Evolutionary conservation across 2,329 filamentous ascomycete species (phyloP).

Genomic region (Aspergillus intermedius): DNA sequence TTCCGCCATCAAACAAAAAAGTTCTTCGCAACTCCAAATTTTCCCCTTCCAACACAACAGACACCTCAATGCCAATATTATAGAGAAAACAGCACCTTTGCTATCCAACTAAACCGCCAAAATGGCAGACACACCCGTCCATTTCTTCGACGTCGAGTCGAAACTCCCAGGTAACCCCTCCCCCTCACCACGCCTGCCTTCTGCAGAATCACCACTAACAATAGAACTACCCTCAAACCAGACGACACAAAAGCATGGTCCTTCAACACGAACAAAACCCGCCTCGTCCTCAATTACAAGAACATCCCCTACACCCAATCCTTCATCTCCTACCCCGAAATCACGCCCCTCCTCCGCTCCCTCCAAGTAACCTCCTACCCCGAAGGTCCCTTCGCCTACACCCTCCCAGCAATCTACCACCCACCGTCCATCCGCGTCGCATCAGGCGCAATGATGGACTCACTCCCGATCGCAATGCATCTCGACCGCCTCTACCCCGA

Average conservation of each 20-base stretch:
- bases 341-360: constrained; percentile 19
- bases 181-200: not conserved
- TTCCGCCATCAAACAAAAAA: not conserved
- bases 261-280: constrained; percentile 20
- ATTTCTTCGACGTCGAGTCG: constrained; percentile 30
- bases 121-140: constrained; percentile 21
- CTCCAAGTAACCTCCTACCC: constrained; percentile 17
- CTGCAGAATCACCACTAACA: not conserved
- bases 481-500: constrained; percentile 25
- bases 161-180: constrained; percentile 18
- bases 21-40: not conserved
- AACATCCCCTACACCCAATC: constrained; percentile 20
- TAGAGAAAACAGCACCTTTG: not conserved
- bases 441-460: constrained; percentile 27
- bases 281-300: constrained; percentile 22
- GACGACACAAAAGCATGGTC: constrained; percentile 25
- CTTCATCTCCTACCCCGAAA: constrained; percentile 23
- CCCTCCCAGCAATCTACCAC: constrained; percentile 26
- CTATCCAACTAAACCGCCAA: not conserved
- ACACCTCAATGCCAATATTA: not conserved
- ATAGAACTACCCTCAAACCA: constrained; percentile 3
- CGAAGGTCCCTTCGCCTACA: constrained; percentile 15
- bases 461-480: constrained; percentile 25
- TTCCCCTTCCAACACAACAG: not conserved
- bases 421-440: constrained; percentile 20